A percentile compares a stretch with the other conserved stretches of the same genome.
Evolutionary conservation across 2,329 filamentous ascomycete genomes (phyloP).

Genomic region (Leptographium galeiforme): DNA sequence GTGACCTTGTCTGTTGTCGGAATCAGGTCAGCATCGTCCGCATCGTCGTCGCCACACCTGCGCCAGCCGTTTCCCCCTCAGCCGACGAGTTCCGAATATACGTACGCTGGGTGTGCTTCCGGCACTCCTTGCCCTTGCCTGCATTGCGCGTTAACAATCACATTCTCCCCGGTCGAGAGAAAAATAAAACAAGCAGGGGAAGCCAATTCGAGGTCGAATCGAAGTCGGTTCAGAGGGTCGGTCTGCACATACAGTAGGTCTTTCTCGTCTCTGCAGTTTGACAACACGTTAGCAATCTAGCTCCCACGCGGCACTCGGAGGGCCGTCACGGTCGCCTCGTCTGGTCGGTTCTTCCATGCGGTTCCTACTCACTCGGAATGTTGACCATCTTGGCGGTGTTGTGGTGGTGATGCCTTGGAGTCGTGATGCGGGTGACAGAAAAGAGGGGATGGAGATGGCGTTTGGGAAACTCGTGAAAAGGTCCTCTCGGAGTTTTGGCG

Average conservation of each 20-base stretch:
- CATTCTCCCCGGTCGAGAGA: background rate
- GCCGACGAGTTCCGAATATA: background rate
- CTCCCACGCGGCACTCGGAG: background rate
- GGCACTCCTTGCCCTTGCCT: constrained; percentile 65
- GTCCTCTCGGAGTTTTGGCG: background rate
- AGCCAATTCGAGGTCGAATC: background rate
- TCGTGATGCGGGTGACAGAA: background rate
- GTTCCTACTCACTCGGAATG: constrained; percentile 45
- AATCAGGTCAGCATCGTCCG: background rate
- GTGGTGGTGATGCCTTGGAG: constrained; percentile 4
- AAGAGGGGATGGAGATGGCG: background rate
- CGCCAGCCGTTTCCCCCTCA: background rate
- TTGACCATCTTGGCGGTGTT: constrained; percentile 47
- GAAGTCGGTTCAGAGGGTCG: background rate
- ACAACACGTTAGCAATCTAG: constrained; percentile 7
- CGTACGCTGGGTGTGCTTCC: constrained; percentile 51
- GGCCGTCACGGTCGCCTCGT: background rate
- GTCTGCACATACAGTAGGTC: constrained; percentile 11
- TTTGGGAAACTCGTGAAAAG: background rate
- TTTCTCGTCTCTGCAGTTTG: constrained; percentile 12
- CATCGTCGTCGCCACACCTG: background rate
- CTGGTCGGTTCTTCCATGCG: background rate
- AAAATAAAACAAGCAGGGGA: background rate
- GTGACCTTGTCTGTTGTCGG: constrained; percentile 53
- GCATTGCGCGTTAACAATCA: constrained; percentile 29